Percentiles rank a stretch among this genome's conserved stretches.
Conservation (phyloP, 192 early-diverging fungal genomes). For the Chytriomyces sp. region DNA sequence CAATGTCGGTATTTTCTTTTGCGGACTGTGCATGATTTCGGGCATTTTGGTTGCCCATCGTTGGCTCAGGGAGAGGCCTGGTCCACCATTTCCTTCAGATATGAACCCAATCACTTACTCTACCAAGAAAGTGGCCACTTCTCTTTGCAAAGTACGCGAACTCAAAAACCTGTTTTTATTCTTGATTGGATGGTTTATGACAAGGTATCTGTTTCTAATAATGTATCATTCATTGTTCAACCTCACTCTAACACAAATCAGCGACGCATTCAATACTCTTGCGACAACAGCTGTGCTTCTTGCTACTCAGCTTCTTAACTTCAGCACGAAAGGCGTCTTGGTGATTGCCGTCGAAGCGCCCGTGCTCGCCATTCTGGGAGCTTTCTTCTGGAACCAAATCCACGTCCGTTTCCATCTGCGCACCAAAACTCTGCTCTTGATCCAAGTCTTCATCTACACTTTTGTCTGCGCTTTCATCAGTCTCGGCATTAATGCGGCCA, state of each 20-base stretch:
- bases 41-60: neutral
- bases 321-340: constrained; percentile 31
- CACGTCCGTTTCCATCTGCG: neutral
- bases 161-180: constrained; percentile 38
- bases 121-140: constrained; percentile 16
- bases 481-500: constrained; percentile 14
- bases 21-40: constrained; percentile 25
- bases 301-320: constrained; percentile 54
- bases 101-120: constrained; percentile 26
- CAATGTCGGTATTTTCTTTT: constrained; percentile 36
- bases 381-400: constrained; percentile 5
- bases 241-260: no score
- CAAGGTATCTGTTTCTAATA: constrained; percentile 41
- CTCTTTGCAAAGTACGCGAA: neutral
- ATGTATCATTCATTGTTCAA: constrained; percentile 43
- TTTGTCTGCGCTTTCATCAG: constrained; percentile 1
- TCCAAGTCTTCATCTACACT: constrained; percentile 21
- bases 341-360: constrained; percentile 18
- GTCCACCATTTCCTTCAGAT: constrained; percentile 40
- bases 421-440: constrained; percentile 10
- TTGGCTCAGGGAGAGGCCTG: constrained; percentile 32
- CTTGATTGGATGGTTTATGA: constrained; percentile 46
- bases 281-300: constrained; percentile 21
- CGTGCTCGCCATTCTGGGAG: constrained; percentile 25
- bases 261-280: constrained; percentile 19